Evolutionary conservation across 2,329 filamentous ascomycete species (phyloP), one percentile per base, ranked within the genome.

Genomic region (Colletotrichum coccodes): DNA sequence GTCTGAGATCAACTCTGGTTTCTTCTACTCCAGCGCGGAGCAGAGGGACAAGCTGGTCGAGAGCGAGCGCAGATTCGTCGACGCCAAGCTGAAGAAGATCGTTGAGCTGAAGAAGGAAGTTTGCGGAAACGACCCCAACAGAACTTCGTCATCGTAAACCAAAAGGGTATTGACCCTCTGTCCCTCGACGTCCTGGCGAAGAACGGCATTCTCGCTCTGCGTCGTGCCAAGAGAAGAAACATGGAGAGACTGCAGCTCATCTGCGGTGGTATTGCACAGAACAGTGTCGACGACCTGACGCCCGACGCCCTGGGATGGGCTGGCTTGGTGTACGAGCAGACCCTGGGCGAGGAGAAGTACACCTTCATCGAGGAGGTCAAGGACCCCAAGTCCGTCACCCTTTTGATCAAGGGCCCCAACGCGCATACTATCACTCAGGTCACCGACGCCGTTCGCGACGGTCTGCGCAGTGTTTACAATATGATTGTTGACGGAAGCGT

Each of bases 291-390:
- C 46, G 96, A 98, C 76, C 83, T 99, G 71, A 90, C 91, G 4
- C 92, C 94, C 2, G 94, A 97, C 53, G 87, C 95, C 69, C 91
- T 99, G 61, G 96, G 96, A 71, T 99, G 95, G 95, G 96, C 96
- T 60, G 96, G 96, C 61, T 89, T 94, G 56, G 96, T 99, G 66
- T 98, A 99, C 79, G 96, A 99, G 85, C 95, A 99, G 82, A 94
- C 95, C 74, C 87, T 99, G 11, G 96, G 96, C 71, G 96, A 99
- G 86, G 96, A 99, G 86, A 99, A 99, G 86, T 99, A 94, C 85
- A 99, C 96, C 6, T 99, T 99, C 79, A 88, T 99, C 70, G 96
- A 99, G 83, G 96, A 99, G 75, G 96, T 99, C 76, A 98, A 98
- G 87, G 94, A 98, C 71, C 94, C 96, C 71, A 99, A 99, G 86